phyloP scores from a whole-genome alignment of 179 eudicot species.

The Beta macrorhiza region DNA sequence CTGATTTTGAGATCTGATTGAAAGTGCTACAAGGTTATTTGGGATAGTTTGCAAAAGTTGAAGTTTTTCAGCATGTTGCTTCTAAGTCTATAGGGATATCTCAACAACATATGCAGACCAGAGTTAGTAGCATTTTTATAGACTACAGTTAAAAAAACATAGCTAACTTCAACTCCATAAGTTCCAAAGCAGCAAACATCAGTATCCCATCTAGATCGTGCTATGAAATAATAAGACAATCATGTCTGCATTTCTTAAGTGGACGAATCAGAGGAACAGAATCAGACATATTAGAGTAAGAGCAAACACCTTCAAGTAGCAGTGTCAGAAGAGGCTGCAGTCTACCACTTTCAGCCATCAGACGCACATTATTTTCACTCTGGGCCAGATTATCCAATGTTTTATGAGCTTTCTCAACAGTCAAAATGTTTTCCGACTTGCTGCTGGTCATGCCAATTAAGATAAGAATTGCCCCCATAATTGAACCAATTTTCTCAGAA shows the following conservation, averaged over 20 bases:
- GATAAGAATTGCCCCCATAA: constrained; percentile 84
- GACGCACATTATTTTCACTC: constrained; percentile 72
- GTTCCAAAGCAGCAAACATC: background rate
- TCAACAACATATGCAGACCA: background rate
- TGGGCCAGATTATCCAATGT: constrained; percentile 73
- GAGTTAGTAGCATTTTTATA: too few species aligned
- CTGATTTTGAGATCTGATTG: background rate
- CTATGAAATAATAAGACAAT: background rate
- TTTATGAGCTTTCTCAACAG: constrained; percentile 71
- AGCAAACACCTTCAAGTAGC: constrained; percentile 66
- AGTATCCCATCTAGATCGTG: background rate
- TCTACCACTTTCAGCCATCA: constrained; percentile 94
- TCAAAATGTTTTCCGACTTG: constrained; percentile 61
- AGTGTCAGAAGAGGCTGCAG: constrained; percentile 71
- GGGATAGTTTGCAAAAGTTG: background rate
- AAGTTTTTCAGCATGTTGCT: background rate
- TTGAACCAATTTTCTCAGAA: constrained; percentile 77
- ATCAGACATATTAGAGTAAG: background rate
- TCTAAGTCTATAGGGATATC: background rate
- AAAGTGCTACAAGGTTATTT: background rate
- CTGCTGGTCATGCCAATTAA: constrained; percentile 88
- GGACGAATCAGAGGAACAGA: background rate
- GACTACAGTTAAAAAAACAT: background rate
- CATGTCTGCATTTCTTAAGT: background rate
- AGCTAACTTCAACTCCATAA: background rate